These are phyloP conservation scores for Oehlia diaphana DNA, from an alignment of 192 early-diverging fungal species.

Conservation along the genomic window DNA sequence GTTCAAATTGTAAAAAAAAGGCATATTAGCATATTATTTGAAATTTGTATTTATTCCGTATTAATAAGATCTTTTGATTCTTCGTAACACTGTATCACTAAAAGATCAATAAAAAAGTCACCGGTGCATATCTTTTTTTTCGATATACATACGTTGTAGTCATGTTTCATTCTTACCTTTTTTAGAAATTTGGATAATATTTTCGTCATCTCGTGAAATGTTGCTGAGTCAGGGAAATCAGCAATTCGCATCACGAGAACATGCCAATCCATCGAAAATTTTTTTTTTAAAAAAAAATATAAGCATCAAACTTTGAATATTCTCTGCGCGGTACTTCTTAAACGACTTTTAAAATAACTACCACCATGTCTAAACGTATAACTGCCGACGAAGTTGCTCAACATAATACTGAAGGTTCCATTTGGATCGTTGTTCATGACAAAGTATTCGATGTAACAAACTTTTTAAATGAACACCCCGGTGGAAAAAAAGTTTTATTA, in stretches of 20 bases:
- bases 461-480: constrained; percentile 61
- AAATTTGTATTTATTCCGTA: too few species aligned
- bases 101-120: too few species aligned
- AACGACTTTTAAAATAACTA: not conserved
- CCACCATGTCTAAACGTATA: constrained; percentile 24
- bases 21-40: too few species aligned
- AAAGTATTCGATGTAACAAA: constrained; percentile 63
- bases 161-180: not conserved
- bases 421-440: constrained; percentile 66
- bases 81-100: too few species aligned
- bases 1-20: too few species aligned
- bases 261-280: too few species aligned
- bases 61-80: too few species aligned
- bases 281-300: too few species aligned
- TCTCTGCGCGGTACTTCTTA: too few species aligned
- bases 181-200: not conserved
- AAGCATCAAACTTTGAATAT: too few species aligned
- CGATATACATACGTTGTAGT: too few species aligned
- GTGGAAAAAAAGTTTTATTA: constrained; percentile 70
- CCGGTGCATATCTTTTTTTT: too few species aligned
- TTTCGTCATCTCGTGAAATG: not conserved
- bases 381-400: constrained; percentile 67
- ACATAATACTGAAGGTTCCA: constrained; percentile 70
- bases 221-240: not conserved
- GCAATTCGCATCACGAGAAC: not conserved